Conservation (phyloP, 805 yeast species). For the Ogataea zsoltii region DNA sequence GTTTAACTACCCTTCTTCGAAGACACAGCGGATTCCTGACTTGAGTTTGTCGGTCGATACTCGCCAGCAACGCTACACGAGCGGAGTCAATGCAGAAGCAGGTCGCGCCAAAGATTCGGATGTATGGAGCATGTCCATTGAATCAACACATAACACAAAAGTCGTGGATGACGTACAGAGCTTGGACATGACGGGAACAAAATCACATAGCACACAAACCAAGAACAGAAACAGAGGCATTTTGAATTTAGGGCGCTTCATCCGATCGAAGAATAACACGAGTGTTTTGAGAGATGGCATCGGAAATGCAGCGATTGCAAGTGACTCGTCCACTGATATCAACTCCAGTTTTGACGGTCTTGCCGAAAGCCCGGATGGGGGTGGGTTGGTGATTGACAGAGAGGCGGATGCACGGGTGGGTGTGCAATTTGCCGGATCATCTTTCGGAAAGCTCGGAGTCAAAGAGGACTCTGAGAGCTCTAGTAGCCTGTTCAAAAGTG, state of each 20-base stretch:
- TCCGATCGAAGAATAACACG: constrained; percentile 6
- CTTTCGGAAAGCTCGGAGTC: too few relatives aligned
- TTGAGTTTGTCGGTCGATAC: neutral
- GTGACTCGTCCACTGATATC: constrained; percentile 13
- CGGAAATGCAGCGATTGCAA: constrained; percentile 7
- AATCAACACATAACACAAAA: too few relatives aligned
- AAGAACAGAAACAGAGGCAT: constrained; percentile 9
- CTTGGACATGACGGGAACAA: neutral
- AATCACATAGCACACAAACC: neutral
- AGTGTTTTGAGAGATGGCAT: neutral
- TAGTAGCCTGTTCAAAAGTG: too few relatives aligned
- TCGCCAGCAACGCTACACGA: neutral
- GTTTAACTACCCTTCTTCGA: neutral
- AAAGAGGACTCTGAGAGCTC: too few relatives aligned
- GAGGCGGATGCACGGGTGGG: too few relatives aligned
- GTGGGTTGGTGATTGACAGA: too few relatives aligned
- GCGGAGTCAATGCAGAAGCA: too few relatives aligned
- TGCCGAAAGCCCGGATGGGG: neutral
- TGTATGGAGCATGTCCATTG: too few relatives aligned
- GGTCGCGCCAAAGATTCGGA: too few relatives aligned
- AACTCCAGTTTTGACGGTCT: constrained; percentile 8
- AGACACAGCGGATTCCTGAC: neutral
- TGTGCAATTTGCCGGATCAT: too few relatives aligned
- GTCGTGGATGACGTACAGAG: too few relatives aligned
- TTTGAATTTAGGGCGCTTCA: constrained; percentile 13